Evolutionary conservation across 192 early-diverging fungal genomes (phyloP).

Genomic region (Lobosporangium transversale): DNA sequence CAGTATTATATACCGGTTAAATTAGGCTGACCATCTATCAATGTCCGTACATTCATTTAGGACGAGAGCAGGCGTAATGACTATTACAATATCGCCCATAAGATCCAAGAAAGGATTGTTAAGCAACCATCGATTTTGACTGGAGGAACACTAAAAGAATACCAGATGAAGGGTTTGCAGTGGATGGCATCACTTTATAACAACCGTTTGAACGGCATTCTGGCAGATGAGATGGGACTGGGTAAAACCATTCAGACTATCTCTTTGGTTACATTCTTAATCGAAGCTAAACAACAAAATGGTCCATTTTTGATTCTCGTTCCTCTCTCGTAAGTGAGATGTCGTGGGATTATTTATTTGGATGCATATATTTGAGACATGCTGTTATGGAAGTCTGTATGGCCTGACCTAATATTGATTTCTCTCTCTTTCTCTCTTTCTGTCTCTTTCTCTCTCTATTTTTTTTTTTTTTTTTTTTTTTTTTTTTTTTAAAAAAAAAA

Average conservation of each 20-base stretch:
- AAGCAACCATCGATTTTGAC: conserved; percentile 86
- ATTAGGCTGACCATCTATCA: not conserved
- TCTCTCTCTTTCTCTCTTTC: no score
- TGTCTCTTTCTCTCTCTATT: no score
- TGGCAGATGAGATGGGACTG: conserved; percentile 96
- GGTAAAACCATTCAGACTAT: conserved; percentile 96
- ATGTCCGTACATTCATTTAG: no score
- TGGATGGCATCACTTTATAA: conserved; percentile 99
- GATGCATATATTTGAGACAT: conserved; percentile 56
- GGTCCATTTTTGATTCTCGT: conserved; percentile 98
- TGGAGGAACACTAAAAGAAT: conserved; percentile 95
- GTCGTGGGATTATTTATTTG: not conserved
- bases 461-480: no score
- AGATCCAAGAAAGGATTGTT: conserved; percentile 76
- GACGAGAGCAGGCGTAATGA: conserved; percentile 65
- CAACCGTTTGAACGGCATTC: conserved; percentile 96
- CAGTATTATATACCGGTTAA: not conserved
- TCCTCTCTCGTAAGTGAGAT: conserved; percentile 82
- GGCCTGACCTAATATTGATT: no score
- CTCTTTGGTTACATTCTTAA: conserved; percentile 93
- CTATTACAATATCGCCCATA: conserved; percentile 92
- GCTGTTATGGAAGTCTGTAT: not conserved
- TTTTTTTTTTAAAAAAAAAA: no score
- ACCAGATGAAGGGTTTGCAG: conserved; percentile 94
- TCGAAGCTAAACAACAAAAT: conserved; percentile 93